Conservation (phyloP, 1,284 basidiomycete species). For the Leucoagaricus sp. region DNA sequence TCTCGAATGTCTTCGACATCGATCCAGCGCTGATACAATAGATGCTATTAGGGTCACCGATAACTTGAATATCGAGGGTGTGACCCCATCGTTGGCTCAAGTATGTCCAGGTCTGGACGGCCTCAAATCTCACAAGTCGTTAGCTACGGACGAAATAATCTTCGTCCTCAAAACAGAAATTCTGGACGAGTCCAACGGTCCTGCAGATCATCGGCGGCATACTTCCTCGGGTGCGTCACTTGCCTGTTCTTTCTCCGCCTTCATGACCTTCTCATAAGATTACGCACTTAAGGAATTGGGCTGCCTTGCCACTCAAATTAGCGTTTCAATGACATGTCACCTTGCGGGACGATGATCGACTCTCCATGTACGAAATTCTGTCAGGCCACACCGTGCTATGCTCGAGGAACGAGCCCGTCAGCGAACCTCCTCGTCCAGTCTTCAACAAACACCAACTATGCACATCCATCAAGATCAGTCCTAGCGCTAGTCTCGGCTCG, state of each 20-base stretch:
- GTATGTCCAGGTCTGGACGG: constrained; percentile 72
- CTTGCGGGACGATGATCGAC: constrained; percentile 76
- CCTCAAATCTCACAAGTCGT: constrained; percentile 85
- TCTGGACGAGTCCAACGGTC: constrained; percentile 81
- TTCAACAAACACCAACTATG: constrained; percentile 67
- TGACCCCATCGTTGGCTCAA: neutral
- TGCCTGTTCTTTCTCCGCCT: neutral
- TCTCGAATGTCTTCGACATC: constrained; percentile 36
- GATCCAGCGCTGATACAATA: constrained; percentile 54
- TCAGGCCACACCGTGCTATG: constrained; percentile 86
- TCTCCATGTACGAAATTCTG: constrained; percentile 88
- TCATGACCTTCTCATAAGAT: constrained; percentile 38
- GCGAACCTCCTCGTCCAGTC: constrained; percentile 22
- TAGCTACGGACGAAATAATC: constrained; percentile 78
- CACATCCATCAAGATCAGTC: constrained; percentile 86
- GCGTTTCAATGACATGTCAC: neutral
- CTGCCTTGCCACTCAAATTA: neutral
- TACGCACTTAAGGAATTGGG: constrained; percentile 69
- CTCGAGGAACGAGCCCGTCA: constrained; percentile 82
- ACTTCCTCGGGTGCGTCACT: constrained; percentile 78
- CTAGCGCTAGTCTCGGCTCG: constrained; percentile 80
- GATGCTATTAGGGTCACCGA: no score
- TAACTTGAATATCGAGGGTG: constrained; percentile 82
- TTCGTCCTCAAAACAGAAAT: constrained; percentile 85
- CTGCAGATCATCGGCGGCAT: constrained; percentile 80